Conservation (phyloP, 2,329 filamentous ascomycete species). For the Lecanicillium sp. region DNA sequence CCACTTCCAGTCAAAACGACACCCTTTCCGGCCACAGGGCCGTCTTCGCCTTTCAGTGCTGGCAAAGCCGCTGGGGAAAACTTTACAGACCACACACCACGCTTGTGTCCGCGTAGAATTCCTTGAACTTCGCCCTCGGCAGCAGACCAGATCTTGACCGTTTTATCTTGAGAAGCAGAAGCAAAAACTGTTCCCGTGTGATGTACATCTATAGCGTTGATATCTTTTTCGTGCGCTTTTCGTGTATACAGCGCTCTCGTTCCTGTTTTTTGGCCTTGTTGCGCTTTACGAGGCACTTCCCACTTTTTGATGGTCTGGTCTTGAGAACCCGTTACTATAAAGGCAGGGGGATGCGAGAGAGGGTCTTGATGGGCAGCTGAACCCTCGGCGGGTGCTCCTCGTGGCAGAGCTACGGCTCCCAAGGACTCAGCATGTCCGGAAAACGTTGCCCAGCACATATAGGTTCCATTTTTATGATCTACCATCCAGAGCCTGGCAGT, state of each 20-base stretch:
- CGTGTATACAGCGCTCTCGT: constrained; percentile 72
- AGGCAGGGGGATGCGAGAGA: constrained; percentile 70
- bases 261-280: constrained; percentile 39
- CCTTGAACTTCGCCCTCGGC: constrained; percentile 86
- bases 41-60: constrained; percentile 61
- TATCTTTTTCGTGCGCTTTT: constrained; percentile 97
- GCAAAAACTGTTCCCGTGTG: constrained; percentile 73
- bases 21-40: constrained; percentile 67
- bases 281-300: constrained; percentile 59
- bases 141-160: constrained; percentile 92
- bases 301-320: constrained; percentile 94
- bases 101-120: constrained; percentile 82
- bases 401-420: constrained; percentile 79
- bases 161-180: constrained; percentile 92
- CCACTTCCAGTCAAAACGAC: constrained; percentile 84
- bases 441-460: constrained; percentile 71
- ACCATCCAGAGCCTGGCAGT: constrained; percentile 85
- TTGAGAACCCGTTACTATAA: constrained; percentile 85
- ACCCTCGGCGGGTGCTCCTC: constrained; percentile 54
- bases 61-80: constrained; percentile 79
- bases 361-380: constrained; percentile 67
- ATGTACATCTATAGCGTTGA: constrained; percentile 86
- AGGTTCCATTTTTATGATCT: constrained; percentile 66
- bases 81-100: constrained; percentile 91
- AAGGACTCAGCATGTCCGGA: constrained; percentile 92